Evolutionary conservation across 2,329 filamentous ascomycete genomes (phyloP).

Genomic region (Ceratocystis huliohia): DNA sequence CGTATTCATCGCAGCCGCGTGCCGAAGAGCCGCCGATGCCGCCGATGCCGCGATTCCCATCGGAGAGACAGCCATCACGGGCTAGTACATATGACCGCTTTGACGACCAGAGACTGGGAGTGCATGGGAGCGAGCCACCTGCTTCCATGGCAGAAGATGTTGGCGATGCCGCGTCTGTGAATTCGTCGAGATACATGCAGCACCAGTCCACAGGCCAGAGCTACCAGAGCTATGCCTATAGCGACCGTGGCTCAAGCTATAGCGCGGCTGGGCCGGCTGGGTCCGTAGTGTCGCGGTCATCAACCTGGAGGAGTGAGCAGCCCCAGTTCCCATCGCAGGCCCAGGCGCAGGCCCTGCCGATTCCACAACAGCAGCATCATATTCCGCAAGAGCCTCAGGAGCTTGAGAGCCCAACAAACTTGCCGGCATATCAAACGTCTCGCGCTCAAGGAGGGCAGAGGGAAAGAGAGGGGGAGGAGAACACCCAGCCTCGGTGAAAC

Average conservation of each 20-base stretch:
- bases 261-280: background rate
- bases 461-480: background rate
- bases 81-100: background rate
- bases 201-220: background rate
- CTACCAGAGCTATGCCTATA: background rate
- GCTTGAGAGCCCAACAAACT: conserved; percentile 2
- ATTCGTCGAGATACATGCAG: background rate
- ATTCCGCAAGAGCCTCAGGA: background rate
- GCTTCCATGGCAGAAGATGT: background rate
- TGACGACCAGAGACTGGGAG: background rate
- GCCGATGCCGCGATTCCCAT: background rate
- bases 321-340: background rate
- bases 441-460: background rate
- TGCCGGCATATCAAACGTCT: background rate
- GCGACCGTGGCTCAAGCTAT: background rate
- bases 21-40: background rate
- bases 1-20: background rate
- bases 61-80: background rate
- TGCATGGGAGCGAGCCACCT: background rate
- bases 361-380: background rate
- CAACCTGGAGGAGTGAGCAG: background rate
- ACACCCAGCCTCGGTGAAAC: background rate
- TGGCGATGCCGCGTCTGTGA: background rate
- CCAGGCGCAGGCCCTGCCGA: background rate
- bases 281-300: background rate